A percentile compares a stretch with the other conserved stretches of the same genome.
phyloP scores from a whole-genome alignment of 345 rosid species.

The Gossypium australe region DNA sequence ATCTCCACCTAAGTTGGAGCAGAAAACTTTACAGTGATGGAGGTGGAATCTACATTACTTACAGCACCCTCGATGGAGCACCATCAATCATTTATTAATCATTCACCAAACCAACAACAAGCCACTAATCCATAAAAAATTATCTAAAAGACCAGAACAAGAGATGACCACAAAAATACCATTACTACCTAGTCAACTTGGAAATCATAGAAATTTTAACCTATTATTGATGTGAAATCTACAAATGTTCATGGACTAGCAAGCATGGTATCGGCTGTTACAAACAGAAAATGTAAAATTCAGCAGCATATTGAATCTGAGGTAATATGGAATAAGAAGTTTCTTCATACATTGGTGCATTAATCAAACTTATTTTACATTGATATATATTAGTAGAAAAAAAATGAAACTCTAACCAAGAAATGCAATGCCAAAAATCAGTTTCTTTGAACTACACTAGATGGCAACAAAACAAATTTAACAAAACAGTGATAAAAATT shows the following conservation, averaged over 20 bases:
- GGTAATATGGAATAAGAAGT: too few species aligned
- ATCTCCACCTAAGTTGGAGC: not conserved
- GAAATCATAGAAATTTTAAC: not conserved
- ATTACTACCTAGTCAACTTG: not conserved
- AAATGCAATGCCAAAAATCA: not conserved
- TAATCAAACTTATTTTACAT: not conserved
- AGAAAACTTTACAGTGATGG: too few species aligned
- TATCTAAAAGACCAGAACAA: not conserved
- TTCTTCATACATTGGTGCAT: not conserved
- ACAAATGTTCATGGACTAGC: not conserved
- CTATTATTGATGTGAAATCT: not conserved
- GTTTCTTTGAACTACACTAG: not conserved
- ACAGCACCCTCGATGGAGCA: not conserved
- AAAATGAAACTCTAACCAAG: not conserved
- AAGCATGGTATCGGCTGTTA: not conserved
- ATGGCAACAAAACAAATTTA: not conserved
- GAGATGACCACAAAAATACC: not conserved
- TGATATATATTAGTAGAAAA: not conserved
- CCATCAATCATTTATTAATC: too few species aligned
- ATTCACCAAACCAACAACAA: not conserved
- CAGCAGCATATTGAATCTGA: not conserved
- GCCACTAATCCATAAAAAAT: not conserved
- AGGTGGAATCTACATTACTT: not conserved
- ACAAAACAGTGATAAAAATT: not conserved
- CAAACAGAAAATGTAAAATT: not conserved